Conservation (phyloP, 345 rosid genomes). For the Mangifera indica region DNA sequence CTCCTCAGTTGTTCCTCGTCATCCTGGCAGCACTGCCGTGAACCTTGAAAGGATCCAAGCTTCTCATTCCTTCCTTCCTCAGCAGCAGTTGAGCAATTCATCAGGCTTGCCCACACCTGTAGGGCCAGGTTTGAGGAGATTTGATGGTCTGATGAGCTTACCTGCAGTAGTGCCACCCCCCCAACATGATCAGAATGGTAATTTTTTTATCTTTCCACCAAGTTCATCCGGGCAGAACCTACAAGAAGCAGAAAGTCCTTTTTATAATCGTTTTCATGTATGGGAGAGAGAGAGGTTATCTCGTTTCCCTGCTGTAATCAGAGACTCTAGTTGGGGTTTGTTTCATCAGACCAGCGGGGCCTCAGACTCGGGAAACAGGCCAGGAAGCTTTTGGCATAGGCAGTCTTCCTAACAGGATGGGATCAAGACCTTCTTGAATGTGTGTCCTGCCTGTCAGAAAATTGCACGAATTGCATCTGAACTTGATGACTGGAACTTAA, state of each 20-base stretch:
- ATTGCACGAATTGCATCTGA: conserved; percentile 11
- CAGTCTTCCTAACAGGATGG: conserved; percentile 20
- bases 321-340: conserved; percentile 38
- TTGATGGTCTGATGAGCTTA: conserved; percentile 35
- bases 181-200: conserved; percentile 40
- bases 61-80: conserved; percentile 44
- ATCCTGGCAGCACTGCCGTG: conserved; percentile 45
- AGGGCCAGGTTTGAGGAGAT: conserved; percentile 44
- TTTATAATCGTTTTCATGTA: conserved; percentile 22
- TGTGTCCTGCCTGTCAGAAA: background rate
- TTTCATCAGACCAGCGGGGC: conserved; percentile 26
- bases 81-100: conserved; percentile 43
- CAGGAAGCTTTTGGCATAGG: conserved; percentile 33
- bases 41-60: conserved; percentile 46
- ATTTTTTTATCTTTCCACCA: conserved; percentile 51
- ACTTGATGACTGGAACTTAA: conserved; percentile 12
- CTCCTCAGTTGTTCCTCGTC: conserved; percentile 44
- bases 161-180: conserved; percentile 31
- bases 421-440: background rate
- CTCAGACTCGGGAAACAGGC: conserved; percentile 31
- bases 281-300: conserved; percentile 39
- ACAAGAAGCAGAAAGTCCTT: conserved; percentile 37
- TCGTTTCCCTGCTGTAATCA: conserved; percentile 15
- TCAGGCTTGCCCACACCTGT: conserved; percentile 38
- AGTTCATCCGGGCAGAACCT: conserved; percentile 39